Evolutionary conservation across 1,139 yeast genomes (phyloP).

Genomic region (Blastobotrys capitulatus): DNA sequence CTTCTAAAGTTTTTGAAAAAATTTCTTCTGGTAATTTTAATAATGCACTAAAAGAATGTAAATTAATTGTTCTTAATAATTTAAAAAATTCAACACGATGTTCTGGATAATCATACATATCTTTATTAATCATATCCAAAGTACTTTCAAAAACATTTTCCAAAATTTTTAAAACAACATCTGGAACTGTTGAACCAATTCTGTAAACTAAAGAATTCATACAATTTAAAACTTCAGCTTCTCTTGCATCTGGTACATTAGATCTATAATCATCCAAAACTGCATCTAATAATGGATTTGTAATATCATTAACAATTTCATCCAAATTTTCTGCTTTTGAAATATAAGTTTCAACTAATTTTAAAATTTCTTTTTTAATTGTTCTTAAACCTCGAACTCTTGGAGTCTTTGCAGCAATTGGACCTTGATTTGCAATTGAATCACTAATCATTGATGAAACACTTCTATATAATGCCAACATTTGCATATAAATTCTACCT

Average conservation of each 20-base stretch:
- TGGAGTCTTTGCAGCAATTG: slow-evolving; percentile 91
- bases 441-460: slow-evolving; percentile 85
- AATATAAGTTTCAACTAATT: slow-evolving; percentile 83
- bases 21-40: slow-evolving; percentile 88
- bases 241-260: slow-evolving; percentile 94
- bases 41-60: slow-evolving; percentile 79
- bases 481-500: slow-evolving; percentile 79
- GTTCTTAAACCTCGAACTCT: slow-evolving; percentile 93
- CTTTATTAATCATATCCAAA: slow-evolving; percentile 89
- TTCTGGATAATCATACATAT: slow-evolving; percentile 94
- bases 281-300: slow-evolving; percentile 78
- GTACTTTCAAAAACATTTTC: slow-evolving; percentile 94
- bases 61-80: slow-evolving; percentile 77
- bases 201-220: slow-evolving; percentile 84
- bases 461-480: slow-evolving; percentile 84
- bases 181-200: slow-evolving; percentile 85
- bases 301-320: slow-evolving; percentile 76
- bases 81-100: slow-evolving; percentile 95
- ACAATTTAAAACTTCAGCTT: slow-evolving; percentile 94
- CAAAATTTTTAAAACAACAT: slow-evolving; percentile 79
- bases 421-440: slow-evolving; percentile 72
- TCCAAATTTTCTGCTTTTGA: slow-evolving; percentile 83
- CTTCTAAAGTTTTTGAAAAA: slow-evolving; percentile 84
- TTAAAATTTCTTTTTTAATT: slow-evolving; percentile 88
- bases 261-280: slow-evolving; percentile 84